Conservation (phyloP, 2,329 filamentous ascomycete species). For the Gyromitra esculenta region DNA sequence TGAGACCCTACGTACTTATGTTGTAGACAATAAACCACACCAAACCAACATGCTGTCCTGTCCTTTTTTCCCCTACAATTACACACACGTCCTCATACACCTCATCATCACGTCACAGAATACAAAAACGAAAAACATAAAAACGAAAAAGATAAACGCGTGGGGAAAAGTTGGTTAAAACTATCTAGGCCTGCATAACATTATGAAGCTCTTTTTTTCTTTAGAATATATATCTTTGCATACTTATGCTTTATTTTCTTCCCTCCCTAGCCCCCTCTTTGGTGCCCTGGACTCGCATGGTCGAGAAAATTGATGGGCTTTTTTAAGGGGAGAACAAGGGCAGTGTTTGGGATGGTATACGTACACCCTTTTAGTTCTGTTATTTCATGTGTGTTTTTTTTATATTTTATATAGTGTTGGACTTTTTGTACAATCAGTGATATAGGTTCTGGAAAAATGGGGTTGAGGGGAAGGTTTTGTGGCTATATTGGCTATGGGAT, state of each 20-base stretch:
- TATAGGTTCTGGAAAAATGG: background rate
- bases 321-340: background rate
- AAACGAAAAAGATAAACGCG: background rate
- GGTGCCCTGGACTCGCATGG: background rate
- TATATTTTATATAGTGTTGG: background rate
- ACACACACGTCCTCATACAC: slow-evolving; percentile 4
- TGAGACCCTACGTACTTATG: slow-evolving; percentile 15
- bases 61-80: background rate
- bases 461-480: background rate
- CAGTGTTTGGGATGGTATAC: background rate
- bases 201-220: background rate
- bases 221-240: background rate
- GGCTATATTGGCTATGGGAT: background rate
- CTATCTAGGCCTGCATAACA: background rate
- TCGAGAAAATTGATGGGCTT: background rate
- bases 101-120: slow-evolving; percentile 3
- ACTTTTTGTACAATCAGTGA: background rate
- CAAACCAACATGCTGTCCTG: background rate
- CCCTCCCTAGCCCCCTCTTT: background rate
- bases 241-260: background rate
- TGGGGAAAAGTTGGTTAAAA: background rate
- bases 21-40: slow-evolving; percentile 1
- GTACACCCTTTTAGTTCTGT: slow-evolving; percentile 1
- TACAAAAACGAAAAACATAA: slow-evolving; percentile 9
- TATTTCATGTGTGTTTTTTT: background rate